phyloP scores from a whole-genome alignment of 1,284 basidiomycete genomes.

The Rhodotorula sp. region DNA sequence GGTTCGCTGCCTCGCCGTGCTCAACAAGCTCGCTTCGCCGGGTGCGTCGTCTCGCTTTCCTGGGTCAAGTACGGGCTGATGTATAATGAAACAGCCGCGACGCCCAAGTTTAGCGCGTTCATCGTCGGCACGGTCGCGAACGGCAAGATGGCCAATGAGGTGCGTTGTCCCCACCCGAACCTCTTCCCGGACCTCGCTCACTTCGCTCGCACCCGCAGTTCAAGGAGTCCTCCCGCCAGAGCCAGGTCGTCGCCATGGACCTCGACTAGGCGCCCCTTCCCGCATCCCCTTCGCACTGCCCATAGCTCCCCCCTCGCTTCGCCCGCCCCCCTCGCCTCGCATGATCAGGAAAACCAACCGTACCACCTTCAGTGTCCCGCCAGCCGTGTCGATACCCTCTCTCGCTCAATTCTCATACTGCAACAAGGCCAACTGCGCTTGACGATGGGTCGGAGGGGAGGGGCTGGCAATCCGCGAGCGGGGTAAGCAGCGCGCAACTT shows the following conservation, averaged over 20 bases:
- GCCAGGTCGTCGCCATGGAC: constrained; percentile 31
- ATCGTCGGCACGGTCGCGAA: constrained; percentile 17
- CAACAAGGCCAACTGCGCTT: too few relatives aligned
- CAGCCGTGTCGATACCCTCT: too few relatives aligned
- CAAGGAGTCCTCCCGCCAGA: constrained; percentile 21
- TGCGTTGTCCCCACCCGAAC: neutral
- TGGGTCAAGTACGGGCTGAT: neutral
- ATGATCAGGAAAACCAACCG: too few relatives aligned
- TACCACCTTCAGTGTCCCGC: too few relatives aligned
- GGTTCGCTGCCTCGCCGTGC: constrained; percentile 44
- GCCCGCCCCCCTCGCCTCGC: neutral
- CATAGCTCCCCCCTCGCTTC: neutral
- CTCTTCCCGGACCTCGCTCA: too few relatives aligned
- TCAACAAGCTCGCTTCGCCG: constrained; percentile 22
- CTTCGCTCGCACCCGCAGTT: neutral
- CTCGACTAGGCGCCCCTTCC: constrained; percentile 19
- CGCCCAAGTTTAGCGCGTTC: constrained; percentile 32
- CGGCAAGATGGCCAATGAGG: constrained; percentile 30
- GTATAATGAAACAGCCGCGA: neutral
- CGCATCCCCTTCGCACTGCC: neutral
- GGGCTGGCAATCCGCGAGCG: too few relatives aligned
- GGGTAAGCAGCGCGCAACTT: too few relatives aligned
- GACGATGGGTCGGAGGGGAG: too few relatives aligned
- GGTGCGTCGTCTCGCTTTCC: neutral
- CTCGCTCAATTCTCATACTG: too few relatives aligned